Evolutionary conservation across 208 protist species (phyloP).

Genomic region (Trypanosoma conorhini): DNA sequence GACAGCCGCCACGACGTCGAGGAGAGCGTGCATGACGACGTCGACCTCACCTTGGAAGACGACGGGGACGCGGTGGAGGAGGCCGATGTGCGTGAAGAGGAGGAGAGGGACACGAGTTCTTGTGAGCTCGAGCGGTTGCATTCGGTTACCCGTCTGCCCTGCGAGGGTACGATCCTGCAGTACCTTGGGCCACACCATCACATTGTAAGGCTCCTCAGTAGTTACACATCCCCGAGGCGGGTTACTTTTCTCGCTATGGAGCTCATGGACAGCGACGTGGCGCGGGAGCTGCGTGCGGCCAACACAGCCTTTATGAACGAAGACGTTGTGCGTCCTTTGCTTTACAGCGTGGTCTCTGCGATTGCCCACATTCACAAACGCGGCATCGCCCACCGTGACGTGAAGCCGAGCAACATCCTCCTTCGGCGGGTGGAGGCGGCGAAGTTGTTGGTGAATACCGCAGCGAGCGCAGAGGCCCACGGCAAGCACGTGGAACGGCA

Average conservation of each 20-base stretch:
- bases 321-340: constrained; percentile 36
- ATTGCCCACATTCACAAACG: constrained; percentile 59
- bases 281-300: constrained; percentile 49
- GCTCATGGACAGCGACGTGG: constrained; percentile 82
- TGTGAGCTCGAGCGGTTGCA: not conserved
- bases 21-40: not conserved
- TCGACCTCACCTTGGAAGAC: not conserved
- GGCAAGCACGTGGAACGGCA: not conserved
- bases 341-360: constrained; percentile 51
- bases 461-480: not conserved
- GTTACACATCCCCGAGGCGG: constrained; percentile 40
- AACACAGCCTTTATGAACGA: constrained; percentile 48
- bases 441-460: not conserved
- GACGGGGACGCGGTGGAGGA: not conserved
- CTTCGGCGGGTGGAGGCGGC: constrained; percentile 33
- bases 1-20: not conserved
- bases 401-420: constrained; percentile 86
- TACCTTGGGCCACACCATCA: constrained; percentile 64
- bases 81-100: not conserved
- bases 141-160: not conserved
- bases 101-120: not conserved
- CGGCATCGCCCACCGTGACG: constrained; percentile 71
- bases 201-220: constrained; percentile 59
- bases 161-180: constrained; percentile 50
- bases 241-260: constrained; percentile 70